These are phyloP conservation scores for Tolypocladium album DNA, from an alignment of 2,329 filamentous ascomycete species.

Conservation along the genomic window DNA sequence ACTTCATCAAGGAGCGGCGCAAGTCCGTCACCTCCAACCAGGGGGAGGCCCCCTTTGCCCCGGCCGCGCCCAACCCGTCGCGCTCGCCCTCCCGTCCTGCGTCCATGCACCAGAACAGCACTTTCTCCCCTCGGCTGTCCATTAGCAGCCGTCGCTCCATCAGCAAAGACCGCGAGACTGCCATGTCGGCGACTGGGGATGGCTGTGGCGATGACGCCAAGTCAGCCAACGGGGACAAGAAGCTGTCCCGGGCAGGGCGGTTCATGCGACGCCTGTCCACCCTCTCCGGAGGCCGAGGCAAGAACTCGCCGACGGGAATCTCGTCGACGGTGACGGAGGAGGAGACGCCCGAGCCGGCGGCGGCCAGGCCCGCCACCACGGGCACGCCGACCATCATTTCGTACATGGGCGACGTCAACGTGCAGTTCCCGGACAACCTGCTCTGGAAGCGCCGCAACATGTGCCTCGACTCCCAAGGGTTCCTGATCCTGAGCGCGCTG, in stretches of 20 bases:
- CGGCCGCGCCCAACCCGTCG: slow-evolving; percentile 16
- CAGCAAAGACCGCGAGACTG: slow-evolving; percentile 28
- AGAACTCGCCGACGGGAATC: slow-evolving; percentile 31
- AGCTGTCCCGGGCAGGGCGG: slow-evolving; percentile 40
- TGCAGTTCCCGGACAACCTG: slow-evolving; percentile 92
- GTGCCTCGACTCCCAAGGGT: slow-evolving; percentile 73
- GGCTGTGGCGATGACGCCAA: slow-evolving; percentile 36
- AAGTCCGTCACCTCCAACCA: slow-evolving; percentile 38
- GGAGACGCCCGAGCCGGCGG: slow-evolving; percentile 15
- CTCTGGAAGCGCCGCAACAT: slow-evolving; percentile 93
- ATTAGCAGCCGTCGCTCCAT: slow-evolving; percentile 49
- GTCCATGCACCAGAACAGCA: slow-evolving; percentile 31
- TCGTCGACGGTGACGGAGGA: slow-evolving; percentile 43
- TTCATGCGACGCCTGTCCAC: slow-evolving; percentile 50
- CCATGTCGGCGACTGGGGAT: slow-evolving; percentile 32
- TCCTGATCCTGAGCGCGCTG: slow-evolving; percentile 62
- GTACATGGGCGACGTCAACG: slow-evolving; percentile 81
- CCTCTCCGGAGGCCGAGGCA: slow-evolving; percentile 35
- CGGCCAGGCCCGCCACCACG: slow-evolving; percentile 16
- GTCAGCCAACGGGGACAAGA: slow-evolving; percentile 30
- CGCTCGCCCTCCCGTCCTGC: slow-evolving; percentile 37
- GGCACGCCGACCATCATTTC: slow-evolving; percentile 39
- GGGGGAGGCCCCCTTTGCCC: slow-evolving; percentile 26
- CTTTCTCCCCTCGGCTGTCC: slow-evolving; percentile 48
- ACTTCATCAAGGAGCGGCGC: slow-evolving; percentile 50